Evolutionary conservation across 345 rosid species (phyloP), one percentile per base, ranked within the genome.

Genomic region (Salix dunnii): DNA sequence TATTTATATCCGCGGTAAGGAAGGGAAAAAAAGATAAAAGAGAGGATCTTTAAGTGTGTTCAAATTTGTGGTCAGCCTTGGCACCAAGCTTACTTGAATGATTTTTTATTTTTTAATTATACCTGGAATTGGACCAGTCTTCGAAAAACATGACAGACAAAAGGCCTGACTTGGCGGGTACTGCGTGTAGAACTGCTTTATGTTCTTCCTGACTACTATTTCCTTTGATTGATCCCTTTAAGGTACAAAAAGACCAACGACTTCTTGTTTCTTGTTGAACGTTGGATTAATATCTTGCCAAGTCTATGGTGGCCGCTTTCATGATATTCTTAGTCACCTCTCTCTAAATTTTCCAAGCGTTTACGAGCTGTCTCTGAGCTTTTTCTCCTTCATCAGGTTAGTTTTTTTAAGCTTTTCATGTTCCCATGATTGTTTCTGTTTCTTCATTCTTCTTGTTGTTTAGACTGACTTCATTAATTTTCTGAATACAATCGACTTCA

Each of bases 111-210:
- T 7, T 38, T 38, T 1, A 33, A 33, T 27, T 28, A 23, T 51
- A 23, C 21, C 20, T 23, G 35, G 13, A 23, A 30, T 75, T 55
- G 78, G 42, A 42, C 42, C 36, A 53, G 72, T 53, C 72, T 75
- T 49, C 20, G 30, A 35, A 21, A 17, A 21, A 60, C 31, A 7
- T 30, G 13, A 55, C 10, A 2, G 12, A 6, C 27, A 25, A 25
- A 9, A 7, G 67, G 36, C 30, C 42, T 16, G 38, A 5, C 9
- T 16, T 33, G 64, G 74, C 51, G 64, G 74, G 69, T 33, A 71
- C 48, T n/a, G 38, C 48, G 80, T 46, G 28, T 5, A 36, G 14
- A 67, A 72, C 76, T 40, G 23, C 71, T 53, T 66, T 76, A 16
- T 11, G 63, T 12, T 48, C 20, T 36, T n/a, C 64, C 60, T 5